phyloP scores from a whole-genome alignment of 345 rosid species.

The Angophora floribunda region DNA sequence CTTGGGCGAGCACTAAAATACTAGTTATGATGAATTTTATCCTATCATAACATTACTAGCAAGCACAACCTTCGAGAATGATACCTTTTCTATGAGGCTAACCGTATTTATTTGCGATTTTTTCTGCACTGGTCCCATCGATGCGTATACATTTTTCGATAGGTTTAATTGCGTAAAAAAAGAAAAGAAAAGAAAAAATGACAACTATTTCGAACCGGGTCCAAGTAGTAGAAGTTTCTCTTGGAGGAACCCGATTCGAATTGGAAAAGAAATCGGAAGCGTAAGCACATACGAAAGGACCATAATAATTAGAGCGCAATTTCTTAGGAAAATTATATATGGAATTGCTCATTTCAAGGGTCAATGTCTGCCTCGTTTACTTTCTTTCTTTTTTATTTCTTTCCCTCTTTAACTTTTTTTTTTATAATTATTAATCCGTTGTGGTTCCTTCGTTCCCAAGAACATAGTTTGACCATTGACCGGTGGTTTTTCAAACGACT shows the following conservation, averaged over 20 bases:
- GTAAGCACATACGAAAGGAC: neutral
- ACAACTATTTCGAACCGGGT: neutral
- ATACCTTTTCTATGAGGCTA: neutral
- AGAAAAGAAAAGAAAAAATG: neutral
- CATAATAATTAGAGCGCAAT: neutral
- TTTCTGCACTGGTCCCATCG: neutral
- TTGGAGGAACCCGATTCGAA: neutral
- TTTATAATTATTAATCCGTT: neutral
- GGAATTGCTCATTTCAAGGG: neutral
- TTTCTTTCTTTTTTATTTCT: accelerated
- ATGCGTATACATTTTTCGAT: neutral
- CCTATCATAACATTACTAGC: no score
- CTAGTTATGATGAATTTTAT: no score
- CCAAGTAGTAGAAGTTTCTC: neutral
- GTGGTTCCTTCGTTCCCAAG: neutral
- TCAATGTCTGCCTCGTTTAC: neutral
- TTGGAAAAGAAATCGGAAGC: neutral
- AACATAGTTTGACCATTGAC: neutral
- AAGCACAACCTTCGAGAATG: no score
- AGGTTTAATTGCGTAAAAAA: neutral
- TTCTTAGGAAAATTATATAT: neutral
- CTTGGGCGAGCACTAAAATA: accelerated
- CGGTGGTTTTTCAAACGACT: neutral
- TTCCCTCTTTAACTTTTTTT: neutral
- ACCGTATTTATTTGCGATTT: neutral